Evolutionary conservation across 176 grass and related monocot genomes (phyloP).

Genomic region (Triticum urartu): DNA sequence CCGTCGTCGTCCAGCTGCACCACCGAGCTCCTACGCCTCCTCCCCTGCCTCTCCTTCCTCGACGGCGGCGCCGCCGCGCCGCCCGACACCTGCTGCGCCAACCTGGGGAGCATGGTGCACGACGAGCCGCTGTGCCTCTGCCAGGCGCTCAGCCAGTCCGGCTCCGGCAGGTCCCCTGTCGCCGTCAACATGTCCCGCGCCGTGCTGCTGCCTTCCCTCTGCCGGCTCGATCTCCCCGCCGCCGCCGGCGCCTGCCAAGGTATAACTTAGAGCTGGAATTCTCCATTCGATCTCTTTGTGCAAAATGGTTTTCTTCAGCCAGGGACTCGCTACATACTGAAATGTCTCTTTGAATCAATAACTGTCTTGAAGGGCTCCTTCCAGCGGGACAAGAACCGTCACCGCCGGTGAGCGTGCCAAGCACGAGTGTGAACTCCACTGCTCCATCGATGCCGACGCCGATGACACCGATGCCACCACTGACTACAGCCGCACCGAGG

Average conservation of each 20-base stretch:
- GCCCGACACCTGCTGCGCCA: constrained; percentile 67
- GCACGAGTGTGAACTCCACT: constrained; percentile 6
- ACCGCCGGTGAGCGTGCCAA: constrained; percentile 28
- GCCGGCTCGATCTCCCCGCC: constrained; percentile 56
- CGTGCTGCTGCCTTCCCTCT: constrained; percentile 54
- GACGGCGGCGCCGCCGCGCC: constrained; percentile 38
- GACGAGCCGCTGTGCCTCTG: constrained; percentile 73
- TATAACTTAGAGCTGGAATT: not conserved
- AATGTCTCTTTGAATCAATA: not conserved
- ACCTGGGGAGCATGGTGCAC: constrained; percentile 58
- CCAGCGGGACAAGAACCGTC: constrained; percentile 16
- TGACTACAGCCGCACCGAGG: constrained; percentile 33
- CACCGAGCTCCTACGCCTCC: constrained; percentile 45
- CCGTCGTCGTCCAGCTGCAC: constrained; percentile 33
- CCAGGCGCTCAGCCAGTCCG: constrained; percentile 53
- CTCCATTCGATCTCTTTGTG: not conserved
- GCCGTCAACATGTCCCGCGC: constrained; percentile 61
- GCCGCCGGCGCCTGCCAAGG: constrained; percentile 47
- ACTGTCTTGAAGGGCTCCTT: constrained; percentile 33
- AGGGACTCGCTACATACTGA: not conserved
- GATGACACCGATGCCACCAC: not conserved
- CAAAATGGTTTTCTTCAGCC: not conserved
- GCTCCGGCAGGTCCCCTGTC: constrained; percentile 38
- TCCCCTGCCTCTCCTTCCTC: constrained; percentile 61
- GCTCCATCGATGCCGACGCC: constrained; percentile 23